Percentiles rank a stretch among this genome's conserved stretches.
phyloP scores from a whole-genome alignment of 306 rosid species.

The Trichosanthes cucumerina region DNA sequence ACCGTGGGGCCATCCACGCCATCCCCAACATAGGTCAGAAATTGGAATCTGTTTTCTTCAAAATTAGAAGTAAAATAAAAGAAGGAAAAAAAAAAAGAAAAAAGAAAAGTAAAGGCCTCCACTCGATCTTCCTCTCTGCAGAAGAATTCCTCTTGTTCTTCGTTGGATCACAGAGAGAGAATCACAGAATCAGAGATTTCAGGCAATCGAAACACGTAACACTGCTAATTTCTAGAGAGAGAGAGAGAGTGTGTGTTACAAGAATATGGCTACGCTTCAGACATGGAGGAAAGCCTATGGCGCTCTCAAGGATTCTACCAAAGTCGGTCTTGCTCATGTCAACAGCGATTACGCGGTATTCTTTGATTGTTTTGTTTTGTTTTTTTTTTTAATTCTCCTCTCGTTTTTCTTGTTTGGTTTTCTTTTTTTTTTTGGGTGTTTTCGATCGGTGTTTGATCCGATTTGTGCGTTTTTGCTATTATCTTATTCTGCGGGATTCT shows the following conservation, averaged over 20 bases:
- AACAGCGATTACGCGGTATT: slow-evolving; percentile 91
- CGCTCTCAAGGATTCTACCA: slow-evolving; percentile 85
- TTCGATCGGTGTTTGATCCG: slow-evolving; percentile 6
- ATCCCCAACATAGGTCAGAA: background rate
- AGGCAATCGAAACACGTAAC: slow-evolving; percentile 33
- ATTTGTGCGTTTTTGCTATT: background rate
- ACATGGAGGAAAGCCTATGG: slow-evolving; percentile 97
- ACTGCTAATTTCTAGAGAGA: background rate
- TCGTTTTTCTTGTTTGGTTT: background rate
- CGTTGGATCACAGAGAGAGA: slow-evolving; percentile 24
- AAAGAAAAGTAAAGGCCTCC: too few species aligned
- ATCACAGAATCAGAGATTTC: slow-evolving; percentile 17
- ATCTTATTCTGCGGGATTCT: slow-evolving; percentile 15
- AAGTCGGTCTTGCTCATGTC: slow-evolving; percentile 99
- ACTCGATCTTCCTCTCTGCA: slow-evolving; percentile 5
- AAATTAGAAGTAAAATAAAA: background rate
- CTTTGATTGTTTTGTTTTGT: background rate
- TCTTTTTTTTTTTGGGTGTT: background rate
- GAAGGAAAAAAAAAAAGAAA: too few species aligned
- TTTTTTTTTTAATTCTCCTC: background rate
- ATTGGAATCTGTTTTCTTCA: background rate
- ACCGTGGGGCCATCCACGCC: slow-evolving; percentile 5
- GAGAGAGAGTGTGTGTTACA: slow-evolving; percentile 15
- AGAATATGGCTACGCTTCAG: slow-evolving; percentile 87
- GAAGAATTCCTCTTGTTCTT: slow-evolving; percentile 29